phyloP scores from a whole-genome alignment of 2,329 filamentous ascomycete genomes.

The Diaporthe ampelina region DNA sequence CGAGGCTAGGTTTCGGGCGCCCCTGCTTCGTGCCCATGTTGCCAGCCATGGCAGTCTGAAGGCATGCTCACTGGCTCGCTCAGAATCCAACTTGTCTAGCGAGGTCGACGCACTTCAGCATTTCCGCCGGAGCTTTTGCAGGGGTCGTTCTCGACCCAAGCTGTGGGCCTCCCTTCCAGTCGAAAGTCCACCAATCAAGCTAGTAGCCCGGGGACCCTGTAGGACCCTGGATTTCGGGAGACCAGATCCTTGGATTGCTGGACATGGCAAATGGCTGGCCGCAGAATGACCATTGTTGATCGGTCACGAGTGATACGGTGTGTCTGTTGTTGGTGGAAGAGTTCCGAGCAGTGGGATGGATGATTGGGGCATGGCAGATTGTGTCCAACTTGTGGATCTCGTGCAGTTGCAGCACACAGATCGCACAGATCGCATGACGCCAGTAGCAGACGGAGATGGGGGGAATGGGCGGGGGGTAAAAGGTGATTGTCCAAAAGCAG shows the following conservation, averaged over 20 bases:
- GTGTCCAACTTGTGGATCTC: slow-evolving; percentile 1
- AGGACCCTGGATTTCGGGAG: slow-evolving; percentile 30
- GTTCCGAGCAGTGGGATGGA: slow-evolving; percentile 12
- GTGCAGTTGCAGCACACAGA: slow-evolving; percentile 12
- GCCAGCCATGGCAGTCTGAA: not conserved
- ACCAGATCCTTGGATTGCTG: not conserved
- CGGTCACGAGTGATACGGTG: slow-evolving; percentile 3
- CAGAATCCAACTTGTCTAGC: not conserved
- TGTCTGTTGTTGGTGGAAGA: slow-evolving; percentile 18
- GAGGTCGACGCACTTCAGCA: not conserved
- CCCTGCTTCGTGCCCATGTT: not conserved
- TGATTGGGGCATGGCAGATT: not conserved
- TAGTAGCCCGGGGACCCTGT: not conserved
- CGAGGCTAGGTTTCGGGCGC: not conserved
- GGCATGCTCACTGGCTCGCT: not conserved
- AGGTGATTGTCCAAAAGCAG: not conserved
- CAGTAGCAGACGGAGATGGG: not conserved
- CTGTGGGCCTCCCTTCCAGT: not conserved
- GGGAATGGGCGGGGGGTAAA: not conserved
- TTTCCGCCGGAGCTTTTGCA: not conserved
- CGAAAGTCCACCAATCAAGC: slow-evolving; percentile 32
- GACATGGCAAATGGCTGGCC: not conserved
- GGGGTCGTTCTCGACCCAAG: not conserved
- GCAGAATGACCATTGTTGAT: not conserved
- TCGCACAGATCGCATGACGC: slow-evolving; percentile 22